A percentile compares a stretch with the other conserved stretches of the same genome.
Conservation (phyloP, 1,284 basidiomycete genomes). For the Tilletiaria anomala region DNA sequence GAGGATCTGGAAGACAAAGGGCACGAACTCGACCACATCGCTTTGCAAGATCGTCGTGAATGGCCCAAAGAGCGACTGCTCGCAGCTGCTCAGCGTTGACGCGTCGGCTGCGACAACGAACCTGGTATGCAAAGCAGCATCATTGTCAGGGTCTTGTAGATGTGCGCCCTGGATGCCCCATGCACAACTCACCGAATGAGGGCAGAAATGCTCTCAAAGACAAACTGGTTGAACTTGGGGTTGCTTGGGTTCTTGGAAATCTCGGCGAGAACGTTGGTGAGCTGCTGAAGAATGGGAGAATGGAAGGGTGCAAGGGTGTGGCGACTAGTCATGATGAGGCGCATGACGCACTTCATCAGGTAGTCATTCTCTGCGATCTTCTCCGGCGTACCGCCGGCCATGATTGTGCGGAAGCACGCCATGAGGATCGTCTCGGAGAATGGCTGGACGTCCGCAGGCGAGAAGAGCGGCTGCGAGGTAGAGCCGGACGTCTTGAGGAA, state of each 20-base stretch:
- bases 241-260: slow-evolving; percentile 94
- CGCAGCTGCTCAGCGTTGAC: slow-evolving; percentile 58
- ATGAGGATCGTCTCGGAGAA: slow-evolving; percentile 62
- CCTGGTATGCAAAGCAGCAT: slow-evolving; percentile 58
- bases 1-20: slow-evolving; percentile 91
- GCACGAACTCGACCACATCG: slow-evolving; percentile 91
- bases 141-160: too few species aligned
- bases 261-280: slow-evolving; percentile 67
- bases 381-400: slow-evolving; percentile 67
- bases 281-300: slow-evolving; percentile 55
- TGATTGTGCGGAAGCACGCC: slow-evolving; percentile 66
- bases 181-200: slow-evolving; percentile 65
- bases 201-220: slow-evolving; percentile 86
- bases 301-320: slow-evolving; percentile 59
- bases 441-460: slow-evolving; percentile 68
- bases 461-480: slow-evolving; percentile 44
- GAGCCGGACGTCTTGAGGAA: slow-evolving; percentile 58
- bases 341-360: slow-evolving; percentile 95
- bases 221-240: slow-evolving; percentile 91
- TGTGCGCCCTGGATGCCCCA: too few species aligned
- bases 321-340: slow-evolving; percentile 76
- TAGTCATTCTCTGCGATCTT: slow-evolving; percentile 97
- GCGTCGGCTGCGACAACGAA: slow-evolving; percentile 49
- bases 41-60: slow-evolving; percentile 77
- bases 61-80: slow-evolving; percentile 59